Base-by-base conservation (phyloP, 495 filamentous ascomycete genomes). In the Aspergillus steynii region DNA sequence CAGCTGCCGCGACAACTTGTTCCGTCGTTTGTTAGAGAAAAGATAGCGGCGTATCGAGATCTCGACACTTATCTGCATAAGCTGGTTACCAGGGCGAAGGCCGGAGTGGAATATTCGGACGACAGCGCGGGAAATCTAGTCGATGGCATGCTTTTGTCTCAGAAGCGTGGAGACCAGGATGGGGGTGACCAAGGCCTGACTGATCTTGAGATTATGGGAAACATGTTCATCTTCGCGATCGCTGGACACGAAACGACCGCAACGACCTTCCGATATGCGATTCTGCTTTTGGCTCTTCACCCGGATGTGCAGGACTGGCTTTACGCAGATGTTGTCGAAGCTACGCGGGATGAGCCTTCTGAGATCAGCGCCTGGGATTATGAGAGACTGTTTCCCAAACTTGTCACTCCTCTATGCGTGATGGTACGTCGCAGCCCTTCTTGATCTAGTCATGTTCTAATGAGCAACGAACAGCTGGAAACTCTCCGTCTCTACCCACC, bases 221-320 rank as follows among this genome's bases (percentile, higher is more conserved):
- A 84, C 50, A 67, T 80, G 31, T 80, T 82, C 50, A 68, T 82
- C 5, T 78, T 81, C 61, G 78, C 75, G 15, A 69, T 85, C 27
- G 82, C 82, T 3, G 82, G 82, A 15, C 76, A 83, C 32, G 82
- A 84, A 45, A 83, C 82, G 0, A 77, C 80, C 10, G 74, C 82
- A 3, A 78, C 74, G 20, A 72, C 75, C 0, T 49, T 83, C n/a
- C 62, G 72, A 12, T 82, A 71, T 56, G 66, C 65, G 5, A 50
- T 86, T 3, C 29, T 79, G 2, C 67, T 79, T 5, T 58, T 85
- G 15, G 79, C 77, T 15, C 46, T 76, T 0, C 51, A 77, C 29
- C 77, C 68, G 14, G 71, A 78, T 31, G 63, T 72, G 0, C 82
- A 84, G 61, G 71, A 74, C 1, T 76, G 74, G 75, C 31, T 82